Evolutionary conservation across 1,139 yeast species (phyloP).

Genomic region (Hemisphaericaspora lyxosophila): DNA sequence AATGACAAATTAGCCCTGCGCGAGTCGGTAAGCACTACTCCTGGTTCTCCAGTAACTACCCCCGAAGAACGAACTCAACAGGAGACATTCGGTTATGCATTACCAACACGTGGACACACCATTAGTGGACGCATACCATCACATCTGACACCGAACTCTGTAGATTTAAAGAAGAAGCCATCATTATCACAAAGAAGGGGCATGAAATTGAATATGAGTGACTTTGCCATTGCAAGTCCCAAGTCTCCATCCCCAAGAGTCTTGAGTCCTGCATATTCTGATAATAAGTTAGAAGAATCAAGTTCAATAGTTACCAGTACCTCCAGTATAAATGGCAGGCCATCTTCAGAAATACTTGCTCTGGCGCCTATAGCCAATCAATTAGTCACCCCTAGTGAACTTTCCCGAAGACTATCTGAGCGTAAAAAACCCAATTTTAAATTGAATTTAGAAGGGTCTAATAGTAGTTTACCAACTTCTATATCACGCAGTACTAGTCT

Average conservation of each 20-base stretch:
- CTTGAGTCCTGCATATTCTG: conserved; percentile 17
- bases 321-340: not conserved
- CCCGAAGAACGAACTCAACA: conserved; percentile 2
- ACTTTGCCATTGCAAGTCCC: conserved; percentile 19
- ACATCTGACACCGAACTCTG: conserved; percentile 1
- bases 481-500: conserved; percentile 10
- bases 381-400: conserved; percentile 28
- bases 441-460: conserved; percentile 27
- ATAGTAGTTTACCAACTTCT: conserved; percentile 7
- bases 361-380: conserved; percentile 11
- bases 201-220: conserved; percentile 46
- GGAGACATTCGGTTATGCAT: not conserved
- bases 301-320: not conserved
- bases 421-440: conserved; percentile 43
- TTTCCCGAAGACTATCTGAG: conserved; percentile 38
- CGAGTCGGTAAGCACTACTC: conserved; percentile 8
- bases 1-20: conserved; percentile 3
- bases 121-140: conserved; percentile 3
- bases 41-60: conserved; percentile 1
- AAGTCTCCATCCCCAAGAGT: conserved; percentile 13
- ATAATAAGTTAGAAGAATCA: conserved; percentile 5
- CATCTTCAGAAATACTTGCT: conserved; percentile 2
- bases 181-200: conserved; percentile 63
- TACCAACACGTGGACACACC: conserved; percentile 5
- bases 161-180: conserved; percentile 35